phyloP scores from a whole-genome alignment of 176 grass and related monocot species.

The Oryza glumipatula region DNA sequence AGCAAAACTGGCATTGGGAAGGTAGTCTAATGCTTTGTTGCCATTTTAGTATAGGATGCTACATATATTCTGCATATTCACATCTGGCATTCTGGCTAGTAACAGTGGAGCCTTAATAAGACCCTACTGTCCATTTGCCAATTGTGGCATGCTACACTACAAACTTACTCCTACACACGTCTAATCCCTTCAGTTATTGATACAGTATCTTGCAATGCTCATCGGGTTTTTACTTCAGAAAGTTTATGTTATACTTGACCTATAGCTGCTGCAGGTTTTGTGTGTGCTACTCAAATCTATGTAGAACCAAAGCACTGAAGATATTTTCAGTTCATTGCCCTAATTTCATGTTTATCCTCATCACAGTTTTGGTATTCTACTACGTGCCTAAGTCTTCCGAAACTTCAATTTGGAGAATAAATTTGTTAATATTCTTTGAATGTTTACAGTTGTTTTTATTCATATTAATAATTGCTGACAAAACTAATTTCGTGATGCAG shows the following conservation, averaged over 20 bases:
- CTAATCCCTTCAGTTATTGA: no score
- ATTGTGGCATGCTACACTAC: no score
- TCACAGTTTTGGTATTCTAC: background rate
- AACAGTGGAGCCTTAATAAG: background rate
- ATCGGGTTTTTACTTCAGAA: no score
- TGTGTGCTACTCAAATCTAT: background rate
- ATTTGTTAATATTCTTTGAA: background rate
- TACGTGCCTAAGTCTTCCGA: background rate
- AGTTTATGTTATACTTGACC: background rate
- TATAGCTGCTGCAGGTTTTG: background rate
- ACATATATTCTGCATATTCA: background rate
- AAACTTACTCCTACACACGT: no score
- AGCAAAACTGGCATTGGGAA: background rate
- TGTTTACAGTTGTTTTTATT: background rate
- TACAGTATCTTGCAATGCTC: background rate
- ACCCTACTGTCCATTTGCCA: background rate
- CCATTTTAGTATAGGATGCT: background rate
- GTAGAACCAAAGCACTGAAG: background rate
- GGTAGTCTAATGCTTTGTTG: background rate
- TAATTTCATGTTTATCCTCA: background rate
- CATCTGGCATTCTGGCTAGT: background rate
- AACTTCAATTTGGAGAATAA: background rate
- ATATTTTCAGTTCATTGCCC: background rate
- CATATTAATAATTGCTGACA: background rate
- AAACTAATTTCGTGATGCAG: slow-evolving; percentile 35